Evolutionary conservation across 1,139 yeast genomes (phyloP), one percentile per base, ranked within the genome.

Genomic region (Debaryomyces sp.): DNA sequence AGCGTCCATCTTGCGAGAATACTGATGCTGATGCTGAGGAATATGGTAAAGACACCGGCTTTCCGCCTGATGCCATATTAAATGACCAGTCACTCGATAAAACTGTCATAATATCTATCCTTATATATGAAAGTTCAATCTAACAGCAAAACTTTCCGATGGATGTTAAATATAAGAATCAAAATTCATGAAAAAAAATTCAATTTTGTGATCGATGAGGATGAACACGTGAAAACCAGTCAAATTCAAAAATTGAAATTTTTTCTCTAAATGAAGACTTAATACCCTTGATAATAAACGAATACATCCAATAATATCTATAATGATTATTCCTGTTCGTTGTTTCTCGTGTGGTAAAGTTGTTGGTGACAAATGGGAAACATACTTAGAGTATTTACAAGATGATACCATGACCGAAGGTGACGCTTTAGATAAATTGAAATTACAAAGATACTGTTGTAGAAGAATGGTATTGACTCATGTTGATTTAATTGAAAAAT

Each of bases 311-410:
- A 24, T 22, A 40, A 26, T 26, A 33, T 41, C 43, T 46, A 71
- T 61, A 54, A 94, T 94, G 99, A 94, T 94, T 75, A 94, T 94
- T 72, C 99, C 99, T 51, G 96, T 95, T 60, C 94, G 99, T 77
- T 95, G 99, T 77, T 95, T 95, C 68, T 92, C 99, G 43, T 95
- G 99, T 75, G 99, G 99, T 62, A 95, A 95, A 75, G 90, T 94
- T 60, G 98, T 95, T 54, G 99, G 99, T 62, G 99, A 95, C 80
- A 95, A 95, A 68, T 95, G 99, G 99, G 99, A 95, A 69, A 83
- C 95, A 21, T 94, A 95, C 68, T 79, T 94, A 65, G 85, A 87
- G 52, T 86, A 87, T 66, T 78, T 94, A 54, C 96, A 91, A 71
- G 97, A 91, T 60, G 97, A 91, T 61, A 85, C 85, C 63, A 79